phyloP scores from a whole-genome alignment of 345 rosid species.

The Physaria fendleri region DNA sequence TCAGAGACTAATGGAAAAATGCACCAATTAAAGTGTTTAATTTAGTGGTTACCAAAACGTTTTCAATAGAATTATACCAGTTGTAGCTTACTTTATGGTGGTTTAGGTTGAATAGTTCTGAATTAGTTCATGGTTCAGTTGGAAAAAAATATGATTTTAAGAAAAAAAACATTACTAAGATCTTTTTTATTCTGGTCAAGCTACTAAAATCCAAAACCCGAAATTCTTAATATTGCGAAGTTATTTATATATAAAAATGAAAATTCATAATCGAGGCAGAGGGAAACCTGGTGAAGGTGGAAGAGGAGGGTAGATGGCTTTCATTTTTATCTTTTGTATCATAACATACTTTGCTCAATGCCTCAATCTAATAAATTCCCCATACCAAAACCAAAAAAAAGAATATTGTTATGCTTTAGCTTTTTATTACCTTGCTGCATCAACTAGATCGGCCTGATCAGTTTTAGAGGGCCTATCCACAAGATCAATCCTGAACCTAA shows the following conservation, averaged over 20 bases:
- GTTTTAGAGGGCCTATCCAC: not conserved
- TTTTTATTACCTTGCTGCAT: constrained; percentile 9
- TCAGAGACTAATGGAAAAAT: not conserved
- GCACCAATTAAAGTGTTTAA: not conserved
- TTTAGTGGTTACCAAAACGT: not conserved
- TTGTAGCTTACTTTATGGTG: not conserved
- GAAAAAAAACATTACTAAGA: not conserved
- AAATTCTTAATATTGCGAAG: not conserved
- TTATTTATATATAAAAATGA: not conserved
- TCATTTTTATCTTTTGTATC: no score
- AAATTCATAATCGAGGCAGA: not conserved
- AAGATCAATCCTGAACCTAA: not conserved
- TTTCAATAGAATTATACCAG: not conserved
- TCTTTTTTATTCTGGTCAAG: no score
- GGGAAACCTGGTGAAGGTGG: no score
- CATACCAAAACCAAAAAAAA: not conserved
- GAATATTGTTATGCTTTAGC: not conserved
- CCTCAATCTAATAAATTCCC: no score
- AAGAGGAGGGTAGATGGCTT: no score
- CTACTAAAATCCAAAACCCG: not conserved
- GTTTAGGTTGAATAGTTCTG: constrained; percentile 18
- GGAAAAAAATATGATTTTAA: not conserved
- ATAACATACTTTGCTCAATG: no score
- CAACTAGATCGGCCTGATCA: not conserved
- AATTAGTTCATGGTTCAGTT: not conserved